A percentile compares a stretch with the other conserved stretches of the same genome.
Conservation (phyloP, 2,329 filamentous ascomycete genomes). For the Alternaria triticina region DNA sequence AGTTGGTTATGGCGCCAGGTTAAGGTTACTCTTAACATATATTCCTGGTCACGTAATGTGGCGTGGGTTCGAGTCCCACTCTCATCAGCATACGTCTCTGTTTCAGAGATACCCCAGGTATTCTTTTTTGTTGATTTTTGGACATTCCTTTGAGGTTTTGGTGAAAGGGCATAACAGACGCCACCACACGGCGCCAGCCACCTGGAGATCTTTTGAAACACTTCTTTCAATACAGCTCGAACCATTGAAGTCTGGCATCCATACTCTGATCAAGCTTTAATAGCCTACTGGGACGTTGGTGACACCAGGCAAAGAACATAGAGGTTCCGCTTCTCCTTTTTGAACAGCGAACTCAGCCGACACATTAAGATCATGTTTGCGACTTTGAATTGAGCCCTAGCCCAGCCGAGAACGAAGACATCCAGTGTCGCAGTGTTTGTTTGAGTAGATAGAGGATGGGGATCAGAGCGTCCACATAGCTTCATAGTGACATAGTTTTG, state of each 20-base stretch:
- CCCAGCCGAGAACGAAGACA: neutral
- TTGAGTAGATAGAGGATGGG: neutral
- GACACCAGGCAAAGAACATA: neutral
- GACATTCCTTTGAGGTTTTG: neutral
- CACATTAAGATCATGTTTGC: neutral
- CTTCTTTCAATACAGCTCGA: neutral
- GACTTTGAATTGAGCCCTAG: neutral
- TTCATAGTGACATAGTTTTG: neutral
- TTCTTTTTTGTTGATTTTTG: constrained; percentile 16
- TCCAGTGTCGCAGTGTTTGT: neutral
- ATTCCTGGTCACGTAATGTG: constrained; percentile 46
- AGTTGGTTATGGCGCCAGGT: constrained; percentile 16
- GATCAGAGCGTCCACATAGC: neutral
- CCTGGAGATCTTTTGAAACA: too few species aligned
- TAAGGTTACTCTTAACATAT: constrained; percentile 12
- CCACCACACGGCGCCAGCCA: too few species aligned
- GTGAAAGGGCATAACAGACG: neutral
- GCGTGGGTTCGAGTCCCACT: constrained; percentile 50
- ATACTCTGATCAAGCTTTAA: neutral
- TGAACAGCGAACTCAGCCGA: neutral
- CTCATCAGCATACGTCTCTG: constrained; percentile 43
- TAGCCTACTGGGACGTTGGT: neutral
- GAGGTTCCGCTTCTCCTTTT: neutral
- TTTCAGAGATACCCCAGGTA: constrained; percentile 21
- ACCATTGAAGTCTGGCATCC: neutral